These are phyloP conservation scores for Amorphotheca resinae DNA, from an alignment of 495 filamentous ascomycete species.

Conservation along the genomic window DNA sequence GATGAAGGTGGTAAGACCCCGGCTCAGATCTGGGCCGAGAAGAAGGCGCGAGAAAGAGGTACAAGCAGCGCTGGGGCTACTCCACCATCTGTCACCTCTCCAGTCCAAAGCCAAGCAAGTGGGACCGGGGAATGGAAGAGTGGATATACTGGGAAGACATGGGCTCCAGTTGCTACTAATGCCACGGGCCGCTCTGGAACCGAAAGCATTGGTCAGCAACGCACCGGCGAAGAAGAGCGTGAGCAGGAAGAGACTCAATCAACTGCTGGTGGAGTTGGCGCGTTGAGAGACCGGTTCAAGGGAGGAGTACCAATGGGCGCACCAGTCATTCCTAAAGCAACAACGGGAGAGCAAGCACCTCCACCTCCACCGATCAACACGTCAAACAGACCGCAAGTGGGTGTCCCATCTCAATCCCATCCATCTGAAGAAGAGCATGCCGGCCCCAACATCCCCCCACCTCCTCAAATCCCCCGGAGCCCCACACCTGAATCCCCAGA, in stretches of 20 bases:
- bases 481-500: slow-evolving; percentile 47
- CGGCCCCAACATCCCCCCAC: slow-evolving; percentile 39
- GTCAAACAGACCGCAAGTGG: slow-evolving; percentile 35
- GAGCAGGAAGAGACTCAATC: slow-evolving; percentile 35
- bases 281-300: slow-evolving; percentile 67
- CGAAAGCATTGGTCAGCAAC: slow-evolving; percentile 44
- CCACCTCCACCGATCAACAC: slow-evolving; percentile 52
- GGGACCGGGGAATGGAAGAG: slow-evolving; percentile 75
- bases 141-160: slow-evolving; percentile 75
- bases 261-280: slow-evolving; percentile 46
- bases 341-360: slow-evolving; percentile 31
- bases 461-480: slow-evolving; percentile 45
- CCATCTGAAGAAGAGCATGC: slow-evolving; percentile 37
- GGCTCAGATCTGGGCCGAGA: slow-evolving; percentile 94
- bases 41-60: slow-evolving; percentile 71
- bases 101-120: slow-evolving; percentile 52
- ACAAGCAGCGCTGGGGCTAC: slow-evolving; percentile 30
- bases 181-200: slow-evolving; percentile 50
- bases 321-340: slow-evolving; percentile 30
- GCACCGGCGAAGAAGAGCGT: slow-evolving; percentile 41
- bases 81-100: slow-evolving; percentile 31
- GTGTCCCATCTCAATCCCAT: slow-evolving; percentile 49
- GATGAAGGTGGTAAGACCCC: slow-evolving; percentile 93
- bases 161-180: slow-evolving; percentile 69
- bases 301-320: slow-evolving; percentile 55